Conservation (phyloP, 2,329 filamentous ascomycete species). For the Neophaeococcomyces aloes region DNA sequence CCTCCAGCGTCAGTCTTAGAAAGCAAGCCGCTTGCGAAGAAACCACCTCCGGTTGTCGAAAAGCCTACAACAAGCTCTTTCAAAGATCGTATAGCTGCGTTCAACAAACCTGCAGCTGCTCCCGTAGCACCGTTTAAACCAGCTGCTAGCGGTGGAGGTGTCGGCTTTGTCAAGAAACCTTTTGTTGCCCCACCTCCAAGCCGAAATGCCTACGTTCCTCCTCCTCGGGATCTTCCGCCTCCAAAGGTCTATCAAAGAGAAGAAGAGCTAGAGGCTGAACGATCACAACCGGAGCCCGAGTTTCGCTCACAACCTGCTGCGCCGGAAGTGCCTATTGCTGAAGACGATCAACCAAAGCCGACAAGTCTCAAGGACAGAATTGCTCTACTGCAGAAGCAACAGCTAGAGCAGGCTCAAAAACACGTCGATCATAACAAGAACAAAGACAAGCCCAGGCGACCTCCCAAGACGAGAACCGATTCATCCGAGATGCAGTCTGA, state of each 20-base stretch:
- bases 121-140: conserved; percentile 88
- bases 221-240: conserved; percentile 54
- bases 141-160: conserved; percentile 46
- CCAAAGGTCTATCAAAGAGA: conserved; percentile 75
- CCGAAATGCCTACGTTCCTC: conserved; percentile 79
- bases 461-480: conserved; percentile 54
- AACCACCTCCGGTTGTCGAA: conserved; percentile 48
- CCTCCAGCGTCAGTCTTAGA: conserved; percentile 24
- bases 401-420: conserved; percentile 75
- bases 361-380: conserved; percentile 92
- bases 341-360: conserved; percentile 78
- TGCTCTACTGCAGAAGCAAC: conserved; percentile 84
- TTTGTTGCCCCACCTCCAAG: conserved; percentile 93
- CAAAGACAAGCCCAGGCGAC: conserved; percentile 79
- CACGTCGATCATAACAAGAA: conserved; percentile 67
- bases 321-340: conserved; percentile 27
- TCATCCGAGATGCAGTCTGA: conserved; percentile 24
- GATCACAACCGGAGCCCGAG: conserved; percentile 25
- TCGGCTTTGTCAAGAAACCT: conserved; percentile 84
- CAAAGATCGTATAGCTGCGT: conserved; percentile 90
- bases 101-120: conserved; percentile 79
- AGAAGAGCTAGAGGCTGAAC: conserved; percentile 57
- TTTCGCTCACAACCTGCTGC: conserved; percentile 9
- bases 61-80: conserved; percentile 73
- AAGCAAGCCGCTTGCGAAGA: conserved; percentile 1